Evolutionary conservation across 2,329 filamentous ascomycete species (phyloP).

Genomic region (Hymenoscyphus infarciens): DNA sequence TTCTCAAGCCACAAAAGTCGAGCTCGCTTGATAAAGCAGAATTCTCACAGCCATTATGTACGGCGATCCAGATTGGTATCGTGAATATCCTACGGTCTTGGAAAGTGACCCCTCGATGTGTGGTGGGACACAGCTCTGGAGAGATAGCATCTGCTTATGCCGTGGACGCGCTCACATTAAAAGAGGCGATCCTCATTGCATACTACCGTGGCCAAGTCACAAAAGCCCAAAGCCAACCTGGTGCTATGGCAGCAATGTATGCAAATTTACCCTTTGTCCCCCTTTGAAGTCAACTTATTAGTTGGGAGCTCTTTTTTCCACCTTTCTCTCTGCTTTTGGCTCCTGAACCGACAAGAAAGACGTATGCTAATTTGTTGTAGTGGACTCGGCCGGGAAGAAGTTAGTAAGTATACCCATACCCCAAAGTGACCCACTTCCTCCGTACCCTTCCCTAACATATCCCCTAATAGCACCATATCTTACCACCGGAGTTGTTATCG

Average conservation of each 20-base stretch:
- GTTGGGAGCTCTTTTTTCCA: no score
- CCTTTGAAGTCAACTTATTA: no score
- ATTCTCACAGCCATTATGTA: constrained; percentile 24
- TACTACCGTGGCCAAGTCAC: constrained; percentile 15
- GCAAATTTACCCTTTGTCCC: no score
- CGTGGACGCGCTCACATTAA: constrained; percentile 29
- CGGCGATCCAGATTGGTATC: constrained; percentile 25
- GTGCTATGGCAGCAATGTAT: constrained; percentile 47
- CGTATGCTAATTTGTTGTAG: no score
- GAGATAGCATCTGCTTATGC: constrained; percentile 43
- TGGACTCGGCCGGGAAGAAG: constrained; percentile 32
- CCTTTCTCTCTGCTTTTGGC: no score
- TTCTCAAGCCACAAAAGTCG: constrained; percentile 32
- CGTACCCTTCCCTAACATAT: no score
- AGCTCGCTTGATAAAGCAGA: constrained; percentile 16
- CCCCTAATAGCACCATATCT: constrained; percentile 14
- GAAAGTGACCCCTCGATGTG: constrained; percentile 32
- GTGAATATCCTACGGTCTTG: constrained; percentile 23
- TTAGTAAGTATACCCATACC: constrained; percentile 11
- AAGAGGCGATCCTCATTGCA: constrained; percentile 25
- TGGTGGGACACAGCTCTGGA: constrained; percentile 40
- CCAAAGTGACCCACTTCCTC: no score
- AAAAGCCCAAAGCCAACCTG: constrained; percentile 25
- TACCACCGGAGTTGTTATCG: constrained; percentile 28
- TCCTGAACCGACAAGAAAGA: no score